phyloP scores from a whole-genome alignment of 1,284 basidiomycete genomes.

The Athelia psychrophila region DNA sequence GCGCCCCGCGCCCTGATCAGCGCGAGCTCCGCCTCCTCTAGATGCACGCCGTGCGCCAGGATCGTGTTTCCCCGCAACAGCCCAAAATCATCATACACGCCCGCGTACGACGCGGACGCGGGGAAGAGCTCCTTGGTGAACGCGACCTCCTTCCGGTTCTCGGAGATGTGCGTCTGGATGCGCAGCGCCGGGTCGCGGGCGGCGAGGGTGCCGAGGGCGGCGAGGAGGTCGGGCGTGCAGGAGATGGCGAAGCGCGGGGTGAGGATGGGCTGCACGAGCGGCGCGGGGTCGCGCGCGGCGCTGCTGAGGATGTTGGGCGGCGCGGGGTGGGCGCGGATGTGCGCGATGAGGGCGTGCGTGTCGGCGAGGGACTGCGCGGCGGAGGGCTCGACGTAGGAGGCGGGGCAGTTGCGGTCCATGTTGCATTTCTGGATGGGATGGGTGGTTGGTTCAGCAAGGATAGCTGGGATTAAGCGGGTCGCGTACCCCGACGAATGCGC shows the following conservation, averaged over 20 bases:
- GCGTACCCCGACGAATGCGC: constrained; percentile 81
- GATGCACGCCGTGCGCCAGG: constrained; percentile 87
- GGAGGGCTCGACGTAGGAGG: constrained; percentile 73
- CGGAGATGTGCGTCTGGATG: constrained; percentile 93
- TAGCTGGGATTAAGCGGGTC: constrained; percentile 5
- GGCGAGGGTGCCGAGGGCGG: constrained; percentile 60
- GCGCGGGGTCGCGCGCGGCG: constrained; percentile 16
- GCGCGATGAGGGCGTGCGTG: constrained; percentile 64
- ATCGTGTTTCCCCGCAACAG: constrained; percentile 82
- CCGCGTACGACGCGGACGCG: constrained; percentile 58
- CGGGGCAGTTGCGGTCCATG: constrained; percentile 82
- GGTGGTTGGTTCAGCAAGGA: constrained; percentile 10
- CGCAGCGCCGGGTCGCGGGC: constrained; percentile 54
- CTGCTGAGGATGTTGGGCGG: constrained; percentile 17
- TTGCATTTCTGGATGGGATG: constrained; percentile 81
- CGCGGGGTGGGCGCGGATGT: constrained; percentile 59
- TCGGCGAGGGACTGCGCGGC: constrained; percentile 52
- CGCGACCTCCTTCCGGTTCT: constrained; percentile 78
- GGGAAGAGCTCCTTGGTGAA: constrained; percentile 70
- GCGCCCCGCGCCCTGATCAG: constrained; percentile 67
- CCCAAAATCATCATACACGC: constrained; percentile 80
- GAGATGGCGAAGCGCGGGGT: constrained; percentile 96
- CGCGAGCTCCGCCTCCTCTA: constrained; percentile 71
- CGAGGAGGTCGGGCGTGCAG: constrained; percentile 78
- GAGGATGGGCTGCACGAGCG: constrained; percentile 84